A percentile compares a stretch with the other conserved stretches of the same genome.
These are phyloP conservation scores for Phialophora tarda DNA, from an alignment of 2,329 filamentous ascomycete genomes.

Conservation along the genomic window DNA sequence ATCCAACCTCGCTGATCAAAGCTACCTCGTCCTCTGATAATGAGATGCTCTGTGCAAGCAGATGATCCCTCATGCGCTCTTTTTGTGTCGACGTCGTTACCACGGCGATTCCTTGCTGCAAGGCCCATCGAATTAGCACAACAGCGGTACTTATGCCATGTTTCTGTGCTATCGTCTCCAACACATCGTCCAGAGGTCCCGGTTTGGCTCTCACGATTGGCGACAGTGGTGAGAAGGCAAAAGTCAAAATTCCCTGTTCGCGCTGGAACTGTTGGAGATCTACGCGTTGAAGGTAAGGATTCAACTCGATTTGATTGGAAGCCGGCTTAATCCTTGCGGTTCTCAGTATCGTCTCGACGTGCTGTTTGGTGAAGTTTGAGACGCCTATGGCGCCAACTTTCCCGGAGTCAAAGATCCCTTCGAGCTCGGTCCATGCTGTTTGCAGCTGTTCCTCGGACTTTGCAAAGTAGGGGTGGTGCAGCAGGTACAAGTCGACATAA, in stretches of 20 bases:
- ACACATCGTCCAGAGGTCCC: conserved; percentile 8
- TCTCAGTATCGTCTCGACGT: conserved; percentile 55
- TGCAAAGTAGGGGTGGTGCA: conserved; percentile 67
- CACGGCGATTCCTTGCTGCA: conserved; percentile 17
- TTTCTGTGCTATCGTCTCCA: conserved; percentile 13
- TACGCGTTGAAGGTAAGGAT: conserved; percentile 64
- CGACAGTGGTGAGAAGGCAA: conserved; percentile 22
- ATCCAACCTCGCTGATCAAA: conserved; percentile 13
- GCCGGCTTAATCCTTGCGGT: conserved; percentile 53
- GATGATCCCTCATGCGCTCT: conserved; percentile 20
- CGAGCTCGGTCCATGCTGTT: conserved; percentile 56
- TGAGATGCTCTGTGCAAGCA: conserved; percentile 6
- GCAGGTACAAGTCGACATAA: conserved; percentile 73
- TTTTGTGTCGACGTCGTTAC: conserved; percentile 18
- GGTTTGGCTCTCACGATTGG: conserved; percentile 18
- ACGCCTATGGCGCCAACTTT: conserved; percentile 59
- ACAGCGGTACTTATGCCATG: conserved; percentile 19
- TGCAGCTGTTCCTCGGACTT: conserved; percentile 54
- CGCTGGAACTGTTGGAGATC: conserved; percentile 70
- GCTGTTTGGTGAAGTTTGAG: conserved; percentile 56
- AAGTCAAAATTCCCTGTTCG: conserved; percentile 10
- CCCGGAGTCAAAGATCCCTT: conserved; percentile 48
- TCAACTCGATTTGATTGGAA: conserved; percentile 58
- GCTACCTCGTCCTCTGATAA: conserved; percentile 10
- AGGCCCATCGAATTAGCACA: conserved; percentile 15